Base-by-base conservation (phyloP, 345 rosid species). In the Sonneratia alba region DNA sequence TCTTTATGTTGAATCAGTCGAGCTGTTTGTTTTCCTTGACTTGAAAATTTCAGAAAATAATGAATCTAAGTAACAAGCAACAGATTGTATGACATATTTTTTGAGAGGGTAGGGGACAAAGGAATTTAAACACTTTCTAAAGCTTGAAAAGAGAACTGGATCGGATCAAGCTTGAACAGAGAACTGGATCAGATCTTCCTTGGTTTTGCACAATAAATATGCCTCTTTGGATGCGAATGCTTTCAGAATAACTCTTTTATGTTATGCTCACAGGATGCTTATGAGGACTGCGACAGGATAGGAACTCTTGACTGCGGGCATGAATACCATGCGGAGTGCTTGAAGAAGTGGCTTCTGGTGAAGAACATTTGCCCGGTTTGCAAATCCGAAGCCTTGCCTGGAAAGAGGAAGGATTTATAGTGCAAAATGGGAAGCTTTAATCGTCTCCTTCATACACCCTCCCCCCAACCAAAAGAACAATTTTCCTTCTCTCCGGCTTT, bases 291-390 rank as follows among this genome's bases (percentile, higher is more conserved):
- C 67, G 93, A 89, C 67, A 75, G 75, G 78, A 81, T 91, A 24
- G 97, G 89, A 69, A 81, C 76, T 40, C 88, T 93, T 72, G 82
- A 81, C 77, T 93, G 98, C 63, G 92, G 82, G 43, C 98, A 93
- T 1, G 88, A 85, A 56, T 91, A 91, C 81, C 98, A 93, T 63
- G 86, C 85, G 61, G 83, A 77, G 73, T 93, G 98, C 85, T 83
- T 93, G 85, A 87, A 79, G 87, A 91, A 87, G 77, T 93, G 98
- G 98, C 86, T 93, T 74, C 77, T 82, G 8, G 79, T 91, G 73
- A 93, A 93, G 88, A 93, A 88, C 66, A 81, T 85, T 36, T 93
- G 97, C 79, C 97, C 98, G 24, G 80, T 91, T 80, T 93, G 98
- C 86, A 93, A 93, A 82, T 82, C 88, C 3, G 89, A 93, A 83